Evolutionary conservation across 139 green algal species (phyloP).

Genomic region (Coelastrella sp.): DNA sequence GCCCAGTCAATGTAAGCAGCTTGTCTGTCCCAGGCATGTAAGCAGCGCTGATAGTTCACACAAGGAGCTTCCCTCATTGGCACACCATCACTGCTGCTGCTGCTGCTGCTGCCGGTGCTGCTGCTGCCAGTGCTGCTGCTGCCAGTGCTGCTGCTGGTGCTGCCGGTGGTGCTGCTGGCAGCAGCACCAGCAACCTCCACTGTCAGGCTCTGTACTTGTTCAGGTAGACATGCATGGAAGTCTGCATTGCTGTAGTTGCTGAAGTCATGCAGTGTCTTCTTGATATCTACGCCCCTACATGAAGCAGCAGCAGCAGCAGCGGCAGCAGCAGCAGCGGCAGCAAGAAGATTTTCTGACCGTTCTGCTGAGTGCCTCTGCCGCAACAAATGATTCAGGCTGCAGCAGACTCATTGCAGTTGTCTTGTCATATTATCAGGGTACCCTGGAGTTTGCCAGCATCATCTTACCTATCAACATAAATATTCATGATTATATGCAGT

Average conservation of each 20-base stretch:
- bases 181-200: background rate
- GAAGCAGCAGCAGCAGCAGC: background rate
- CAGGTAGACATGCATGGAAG: slow-evolving; percentile 14
- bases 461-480: too few relatives aligned
- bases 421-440: too few relatives aligned
- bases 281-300: slow-evolving; percentile 53
- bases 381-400: background rate
- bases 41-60: slow-evolving; percentile 11
- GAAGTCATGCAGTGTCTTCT: slow-evolving; percentile 43
- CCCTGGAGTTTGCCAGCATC: too few relatives aligned
- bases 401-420: too few relatives aligned
- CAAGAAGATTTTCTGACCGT: too few relatives aligned
- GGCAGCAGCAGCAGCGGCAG: background rate
- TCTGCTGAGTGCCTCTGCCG: too few relatives aligned
- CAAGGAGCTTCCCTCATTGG: background rate
- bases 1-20: slow-evolving; percentile 42
- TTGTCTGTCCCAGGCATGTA: slow-evolving; percentile 35
- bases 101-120: background rate
- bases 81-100: background rate
- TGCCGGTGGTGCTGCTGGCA: background rate
- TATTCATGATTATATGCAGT: background rate
- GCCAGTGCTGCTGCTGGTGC: background rate
- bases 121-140: background rate
- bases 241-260: slow-evolving; percentile 39
- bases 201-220: background rate